Evolutionary conservation across 106 monocot species (phyloP), one percentile per base, ranked within the genome.

Genomic region (Gastrodia elata): DNA sequence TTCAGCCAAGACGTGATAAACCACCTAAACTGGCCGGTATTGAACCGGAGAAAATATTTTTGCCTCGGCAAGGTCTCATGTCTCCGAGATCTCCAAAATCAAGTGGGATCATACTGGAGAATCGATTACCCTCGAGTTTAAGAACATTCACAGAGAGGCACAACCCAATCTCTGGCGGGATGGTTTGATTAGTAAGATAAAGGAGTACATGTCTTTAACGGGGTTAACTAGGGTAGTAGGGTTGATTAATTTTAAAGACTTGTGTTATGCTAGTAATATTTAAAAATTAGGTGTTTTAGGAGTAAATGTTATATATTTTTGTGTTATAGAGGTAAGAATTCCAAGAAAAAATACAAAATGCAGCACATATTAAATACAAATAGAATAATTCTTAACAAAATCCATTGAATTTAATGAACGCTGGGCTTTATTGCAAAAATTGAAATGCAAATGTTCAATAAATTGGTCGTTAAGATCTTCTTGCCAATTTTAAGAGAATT

Each of bases 71-170:
- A 2, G 90, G 81, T 44, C 64, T 79, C 36, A 97, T 75, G 0
- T 77, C 41, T n/a, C 27, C 24, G 24, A 97, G 78, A 36, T 71
- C 68, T 0, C 86, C 88, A 43, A 97, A 16, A 33, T 52, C 71
- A 18, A 43, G 52, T 1, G 92, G 96, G 10, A 97, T 75, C 71
- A 73, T 33, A 11, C 92, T 90, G 38, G 84, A 80, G 35, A 97
- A 81, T 41, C 9, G 75, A 64, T 97, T 97, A 11, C 76, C 74
- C 38, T 77, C 81, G 15, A 97, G 86, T 84, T 92, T 93, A 80
- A 97, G 86, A 68, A 85, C 83, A 65, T 85, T 90, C 40, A 97
- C 82, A 11, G 90, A 88, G 25, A 72, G 75, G 42, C 92, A 97
- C 13, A 64, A 38, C 34, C 81, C 88, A 30, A 97, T 84, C 80